Base-by-base conservation (phyloP, 2,329 filamentous ascomycete species). In the Penicillium sp. region DNA sequence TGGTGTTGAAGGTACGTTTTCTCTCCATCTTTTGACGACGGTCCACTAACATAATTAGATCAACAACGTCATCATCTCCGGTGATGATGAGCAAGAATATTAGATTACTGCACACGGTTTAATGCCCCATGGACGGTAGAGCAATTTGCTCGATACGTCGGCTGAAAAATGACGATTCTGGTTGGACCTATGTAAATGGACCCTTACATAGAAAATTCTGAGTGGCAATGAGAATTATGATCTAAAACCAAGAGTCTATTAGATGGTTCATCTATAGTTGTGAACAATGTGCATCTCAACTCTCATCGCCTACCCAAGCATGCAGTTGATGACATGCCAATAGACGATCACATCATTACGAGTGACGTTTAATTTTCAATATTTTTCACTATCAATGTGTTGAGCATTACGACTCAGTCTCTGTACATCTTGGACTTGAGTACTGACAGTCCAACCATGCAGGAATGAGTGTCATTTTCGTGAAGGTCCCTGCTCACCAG, bases 21-120 rank as follows among this genome's bases (percentile, higher is more conserved):
- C 35, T 18, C 17, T 7, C 11, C 12, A 8, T 12, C 2, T 23
- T 12, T 11, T 29, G 3, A 26, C 11, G 2, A n/a, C 30, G 10
- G 13, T 12, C 14, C 36, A 35, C 54, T 60, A 48, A 57, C 40
- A 23, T 2, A 6, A 40, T 26, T 56, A 77, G 72, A 76, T 82
- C 62, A 95, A 95, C 74, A 94, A 95, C 65, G 89, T 95, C 50
- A 95, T 95, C 65, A 82, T 95, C 56, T 80, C 87, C 42, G 89
- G 89, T 39, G 80, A 79, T 49, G 89, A 89, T 52, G 85, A 94
- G 47, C 79, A 90, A 51, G 88, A 95, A 55, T 95, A 83, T 68
- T 95, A 84, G 66, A 54, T 56, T 50, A 50, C 42, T 37, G 35
- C 40, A 38, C 39, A 45, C 47, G 48, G 34, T 46, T 30, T 52